Conservation (phyloP, 176 grass and related monocot species). For the Avena atlantica region DNA sequence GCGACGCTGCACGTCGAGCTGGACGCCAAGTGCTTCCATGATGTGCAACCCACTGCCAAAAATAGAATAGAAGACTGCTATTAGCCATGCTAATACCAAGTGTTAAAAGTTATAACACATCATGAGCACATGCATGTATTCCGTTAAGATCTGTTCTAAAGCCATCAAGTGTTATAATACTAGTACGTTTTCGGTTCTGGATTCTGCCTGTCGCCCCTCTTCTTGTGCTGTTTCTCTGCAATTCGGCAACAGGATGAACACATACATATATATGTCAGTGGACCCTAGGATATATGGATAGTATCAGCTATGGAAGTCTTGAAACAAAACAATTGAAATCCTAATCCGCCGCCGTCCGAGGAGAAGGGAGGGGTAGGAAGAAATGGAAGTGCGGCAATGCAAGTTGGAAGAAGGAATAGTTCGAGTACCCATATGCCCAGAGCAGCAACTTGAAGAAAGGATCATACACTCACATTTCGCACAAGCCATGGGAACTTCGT, state of each 20-base stretch:
- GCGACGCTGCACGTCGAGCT: conserved; percentile 75
- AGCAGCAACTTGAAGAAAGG: conserved; percentile 37
- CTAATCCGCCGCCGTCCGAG: not conserved
- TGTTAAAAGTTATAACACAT: too few species aligned
- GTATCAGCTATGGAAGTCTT: not conserved
- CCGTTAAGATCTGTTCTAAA: too few species aligned
- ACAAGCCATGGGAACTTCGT: conserved; percentile 24
- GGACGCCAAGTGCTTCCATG: conserved; percentile 67
- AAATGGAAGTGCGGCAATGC: conserved; percentile 31
- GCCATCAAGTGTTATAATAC: too few species aligned
- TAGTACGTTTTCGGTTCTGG: too few species aligned
- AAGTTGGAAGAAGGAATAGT: conserved; percentile 11
- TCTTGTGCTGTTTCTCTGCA: conserved; percentile 65
- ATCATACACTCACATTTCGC: conserved; percentile 17
- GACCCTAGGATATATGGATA: too few species aligned
- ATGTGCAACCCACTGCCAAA: conserved; percentile 59
- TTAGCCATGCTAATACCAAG: not conserved
- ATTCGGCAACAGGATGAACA: conserved; percentile 11
- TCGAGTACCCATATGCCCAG: not conserved
- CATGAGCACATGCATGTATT: too few species aligned
- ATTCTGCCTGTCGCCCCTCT: not conserved
- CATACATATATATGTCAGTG: not conserved
- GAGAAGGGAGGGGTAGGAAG: not conserved
- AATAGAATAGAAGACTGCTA: conserved; percentile 30
- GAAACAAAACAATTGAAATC: not conserved